A percentile compares a stretch with the other conserved stretches of the same genome.
Evolutionary conservation across 1,284 basidiomycete species (phyloP).

Genomic region (Paramarasmius palmivorus): DNA sequence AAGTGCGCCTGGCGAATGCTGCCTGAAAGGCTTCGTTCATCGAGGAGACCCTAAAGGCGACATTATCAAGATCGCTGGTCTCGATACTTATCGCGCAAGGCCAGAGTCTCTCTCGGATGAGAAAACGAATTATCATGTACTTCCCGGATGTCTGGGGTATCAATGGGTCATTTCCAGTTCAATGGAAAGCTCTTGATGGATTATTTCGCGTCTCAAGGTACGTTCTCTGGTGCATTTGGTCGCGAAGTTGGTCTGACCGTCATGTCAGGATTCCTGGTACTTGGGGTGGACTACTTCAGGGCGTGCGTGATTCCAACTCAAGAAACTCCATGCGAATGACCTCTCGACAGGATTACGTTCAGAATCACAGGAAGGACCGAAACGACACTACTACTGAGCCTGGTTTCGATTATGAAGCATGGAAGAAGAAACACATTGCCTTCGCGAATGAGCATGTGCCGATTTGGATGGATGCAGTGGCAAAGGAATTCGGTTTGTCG

Average conservation of each 20-base stretch:
- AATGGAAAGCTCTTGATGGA: constrained; percentile 20
- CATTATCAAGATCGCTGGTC: constrained; percentile 14
- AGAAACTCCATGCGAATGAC: not conserved
- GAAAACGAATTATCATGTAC: constrained; percentile 16
- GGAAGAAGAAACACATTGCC: constrained; percentile 19
- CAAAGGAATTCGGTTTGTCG: constrained; percentile 13
- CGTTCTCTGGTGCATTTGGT: not conserved
- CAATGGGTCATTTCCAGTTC: constrained; percentile 12
- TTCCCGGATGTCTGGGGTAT: constrained; percentile 22
- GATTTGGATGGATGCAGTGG: constrained; percentile 18
- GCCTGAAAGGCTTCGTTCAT: constrained; percentile 17
- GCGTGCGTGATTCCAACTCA: constrained; percentile 5
- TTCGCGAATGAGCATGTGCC: constrained; percentile 18
- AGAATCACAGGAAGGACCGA: constrained; percentile 16
- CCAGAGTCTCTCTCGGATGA: constrained; percentile 9
- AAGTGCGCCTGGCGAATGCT: constrained; percentile 18
- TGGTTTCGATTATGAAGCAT: constrained; percentile 18
- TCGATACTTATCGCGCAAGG: constrained; percentile 15
- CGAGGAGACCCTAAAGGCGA: constrained; percentile 15
- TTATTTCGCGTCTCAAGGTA: constrained; percentile 17
- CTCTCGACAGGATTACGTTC: constrained; percentile 13
- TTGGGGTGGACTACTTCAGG: constrained; percentile 20
- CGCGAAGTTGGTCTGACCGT: not conserved
- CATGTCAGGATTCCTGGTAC: constrained; percentile 15
- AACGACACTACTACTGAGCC: constrained; percentile 16